These are phyloP conservation scores for Ustulina deusta DNA, from an alignment of 2,329 filamentous ascomycete genomes.

Conservation along the genomic window DNA sequence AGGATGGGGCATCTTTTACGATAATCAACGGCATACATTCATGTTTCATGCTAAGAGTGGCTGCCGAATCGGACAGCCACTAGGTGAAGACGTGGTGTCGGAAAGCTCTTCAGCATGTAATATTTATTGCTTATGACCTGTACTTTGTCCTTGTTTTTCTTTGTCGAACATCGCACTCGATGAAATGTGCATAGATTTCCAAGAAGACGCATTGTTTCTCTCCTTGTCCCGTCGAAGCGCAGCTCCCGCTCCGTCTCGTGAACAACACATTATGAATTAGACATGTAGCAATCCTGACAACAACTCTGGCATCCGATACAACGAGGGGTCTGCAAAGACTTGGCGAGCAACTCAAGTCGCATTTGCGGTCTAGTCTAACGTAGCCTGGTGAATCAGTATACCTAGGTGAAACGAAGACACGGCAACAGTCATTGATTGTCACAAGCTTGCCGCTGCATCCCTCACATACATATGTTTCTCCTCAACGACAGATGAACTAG, in stretches of 20 bases:
- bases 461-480: conserved; percentile 21
- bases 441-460: conserved; percentile 26
- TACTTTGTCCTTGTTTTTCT: conserved; percentile 52
- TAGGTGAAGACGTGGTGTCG: conserved; percentile 48
- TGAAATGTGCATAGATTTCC: conserved; percentile 47
- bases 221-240: neutral
- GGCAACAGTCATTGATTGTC: conserved; percentile 14
- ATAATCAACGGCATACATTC: conserved; percentile 51
- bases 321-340: conserved; percentile 17
- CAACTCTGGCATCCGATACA: neutral
- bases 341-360: neutral
- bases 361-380: neutral
- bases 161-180: conserved; percentile 48
- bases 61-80: conserved; percentile 41
- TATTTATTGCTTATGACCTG: conserved; percentile 58
- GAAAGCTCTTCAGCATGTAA: conserved; percentile 61
- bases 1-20: conserved; percentile 46
- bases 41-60: conserved; percentile 45
- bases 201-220: conserved; percentile 24
- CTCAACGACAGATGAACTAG: conserved; percentile 29
- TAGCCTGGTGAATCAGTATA: neutral
- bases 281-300: conserved; percentile 2
- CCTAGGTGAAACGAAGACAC: conserved; percentile 16
- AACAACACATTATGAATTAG: neutral
- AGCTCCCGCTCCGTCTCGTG: neutral